Base-by-base conservation (phyloP, 2,329 filamentous ascomycete species). In the Aspergillus tanneri region DNA sequence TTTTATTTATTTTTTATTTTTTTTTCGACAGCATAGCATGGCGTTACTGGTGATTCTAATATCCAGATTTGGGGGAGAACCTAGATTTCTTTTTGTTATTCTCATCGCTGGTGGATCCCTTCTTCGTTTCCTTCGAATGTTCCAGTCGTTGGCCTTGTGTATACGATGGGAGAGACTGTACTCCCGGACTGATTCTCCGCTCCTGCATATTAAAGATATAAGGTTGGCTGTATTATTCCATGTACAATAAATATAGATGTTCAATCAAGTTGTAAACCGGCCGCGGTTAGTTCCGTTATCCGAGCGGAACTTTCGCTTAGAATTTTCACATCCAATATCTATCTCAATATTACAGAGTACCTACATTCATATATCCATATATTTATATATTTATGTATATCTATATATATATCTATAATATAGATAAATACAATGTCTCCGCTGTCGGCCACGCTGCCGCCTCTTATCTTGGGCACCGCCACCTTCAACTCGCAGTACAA, bases 401-500 rank as follows among this genome's bases (percentile, higher is more conserved):
- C n/a, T n/a, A n/a, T n/a, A n/a, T n/a, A n/a, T n/a, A n/a, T n/a
- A n/a, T n/a, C n/a, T n/a, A n/a, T n/a, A n/a, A n/a, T n/a, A n/a
- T n/a, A n/a, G n/a, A n/a, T n/a, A n/a, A n/a, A n/a, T n/a, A n/a
- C n/a, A n/a, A n/a, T 58, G 11, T 52, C 52, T 38, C 70, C 68
- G 19, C 67, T 75, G 25, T 75, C 72, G 18, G 62, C 67, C 55
- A 57, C 61, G 44, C 64, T 76, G 8, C 72, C 72, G n/a, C 72
- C 73, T 21, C 62, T 77, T 40, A 61, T 76, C 43, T 72, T 77
- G 65, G 74, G 74, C 54, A 76, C 73, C n/a, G 74, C 73, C 48
- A 75, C 74, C 12, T 76, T 76, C 62, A 75, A 74, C 47, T 70
- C 66, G 24, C 73, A 77, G 58, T 76, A 76, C 57, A 77, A 78